These are phyloP conservation scores for Mortierella claussenii DNA, from an alignment of 192 early-diverging fungal species.

Conservation along the genomic window DNA sequence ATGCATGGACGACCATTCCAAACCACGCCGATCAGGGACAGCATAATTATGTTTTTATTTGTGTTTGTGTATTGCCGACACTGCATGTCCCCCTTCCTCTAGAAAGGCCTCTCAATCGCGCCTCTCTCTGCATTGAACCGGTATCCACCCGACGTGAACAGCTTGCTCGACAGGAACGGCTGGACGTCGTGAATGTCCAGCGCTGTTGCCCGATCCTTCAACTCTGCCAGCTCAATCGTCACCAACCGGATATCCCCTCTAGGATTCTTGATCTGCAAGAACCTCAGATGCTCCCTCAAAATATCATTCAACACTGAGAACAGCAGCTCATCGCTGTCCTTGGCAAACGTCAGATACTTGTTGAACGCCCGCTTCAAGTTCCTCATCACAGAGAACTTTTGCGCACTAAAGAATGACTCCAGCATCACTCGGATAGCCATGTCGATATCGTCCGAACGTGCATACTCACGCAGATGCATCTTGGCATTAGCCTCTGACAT, in stretches of 20 bases:
- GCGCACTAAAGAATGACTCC: slow-evolving; percentile 90
- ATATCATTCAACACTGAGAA: slow-evolving; percentile 79
- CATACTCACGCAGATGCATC: slow-evolving; percentile 95
- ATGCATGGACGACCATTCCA: too few relatives aligned
- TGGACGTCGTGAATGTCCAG: slow-evolving; percentile 73
- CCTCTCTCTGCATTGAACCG: slow-evolving; percentile 50
- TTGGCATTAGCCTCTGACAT: slow-evolving; percentile 90
- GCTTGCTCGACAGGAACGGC: slow-evolving; percentile 64
- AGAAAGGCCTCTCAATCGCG: slow-evolving; percentile 53
- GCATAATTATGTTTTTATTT: not conserved
- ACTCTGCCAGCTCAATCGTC: slow-evolving; percentile 69
- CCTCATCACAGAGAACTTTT: slow-evolving; percentile 93
- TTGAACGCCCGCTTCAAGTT: slow-evolving; percentile 80
- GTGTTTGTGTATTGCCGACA: not conserved
- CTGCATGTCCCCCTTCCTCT: not conserved
- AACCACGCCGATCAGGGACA: too few relatives aligned
- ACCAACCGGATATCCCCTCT: slow-evolving; percentile 65
- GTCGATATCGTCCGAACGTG: slow-evolving; percentile 91
- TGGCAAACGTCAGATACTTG: slow-evolving; percentile 82
- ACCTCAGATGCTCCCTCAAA: slow-evolving; percentile 78
- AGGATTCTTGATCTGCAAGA: slow-evolving; percentile 72
- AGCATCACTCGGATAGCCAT: slow-evolving; percentile 91
- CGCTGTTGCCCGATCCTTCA: slow-evolving; percentile 68
- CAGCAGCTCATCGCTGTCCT: slow-evolving; percentile 86
- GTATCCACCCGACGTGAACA: slow-evolving; percentile 62